Evolutionary conservation across 2,329 filamentous ascomycete species (phyloP).

Genomic region (Hypoxylon sp.): DNA sequence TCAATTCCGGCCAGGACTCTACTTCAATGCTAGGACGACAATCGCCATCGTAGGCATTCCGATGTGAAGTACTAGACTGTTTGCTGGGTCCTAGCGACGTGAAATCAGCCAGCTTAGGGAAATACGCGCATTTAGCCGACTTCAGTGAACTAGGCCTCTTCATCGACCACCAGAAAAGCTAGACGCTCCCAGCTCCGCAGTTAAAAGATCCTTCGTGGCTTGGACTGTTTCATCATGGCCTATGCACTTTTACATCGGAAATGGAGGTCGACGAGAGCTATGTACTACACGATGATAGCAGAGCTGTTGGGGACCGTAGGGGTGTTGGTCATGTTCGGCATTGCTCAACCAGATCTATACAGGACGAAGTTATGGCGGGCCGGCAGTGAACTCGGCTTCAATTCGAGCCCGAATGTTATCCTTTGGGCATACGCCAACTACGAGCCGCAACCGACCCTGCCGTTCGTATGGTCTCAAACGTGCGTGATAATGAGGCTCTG

Average conservation of each 20-base stretch:
- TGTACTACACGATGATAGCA: slow-evolving; percentile 73
- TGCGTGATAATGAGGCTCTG: slow-evolving; percentile 60
- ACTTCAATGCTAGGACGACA: slow-evolving; percentile 37
- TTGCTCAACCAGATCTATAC: slow-evolving; percentile 80
- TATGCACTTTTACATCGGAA: slow-evolving; percentile 71
- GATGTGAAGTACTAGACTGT: slow-evolving; percentile 45
- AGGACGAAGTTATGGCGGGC: slow-evolving; percentile 80
- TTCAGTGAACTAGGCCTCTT: slow-evolving; percentile 13
- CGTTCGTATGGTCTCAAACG: slow-evolving; percentile 80
- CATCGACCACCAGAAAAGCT: slow-evolving; percentile 19
- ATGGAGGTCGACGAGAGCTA: slow-evolving; percentile 70
- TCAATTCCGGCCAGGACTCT: slow-evolving; percentile 30
- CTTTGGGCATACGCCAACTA: slow-evolving; percentile 82
- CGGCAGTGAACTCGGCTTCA: slow-evolving; percentile 77
- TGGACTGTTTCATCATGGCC: slow-evolving; percentile 52
- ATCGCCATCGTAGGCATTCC: slow-evolving; percentile 38
- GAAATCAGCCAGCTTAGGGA: slow-evolving; percentile 27
- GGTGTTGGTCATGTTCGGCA: slow-evolving; percentile 77
- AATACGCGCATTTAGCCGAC: slow-evolving; percentile 36
- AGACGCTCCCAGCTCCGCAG: slow-evolving; percentile 26
- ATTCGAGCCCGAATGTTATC: slow-evolving; percentile 77
- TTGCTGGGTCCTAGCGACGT: slow-evolving; percentile 42
- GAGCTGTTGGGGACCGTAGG: slow-evolving; percentile 77
- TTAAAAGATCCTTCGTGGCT: slow-evolving; percentile 35
- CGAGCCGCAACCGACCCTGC: slow-evolving; percentile 69